Percentiles rank a stretch among this genome's conserved stretches.
These are phyloP conservation scores for Pyrus communis DNA, from an alignment of 306 rosid species.

Conservation along the genomic window DNA sequence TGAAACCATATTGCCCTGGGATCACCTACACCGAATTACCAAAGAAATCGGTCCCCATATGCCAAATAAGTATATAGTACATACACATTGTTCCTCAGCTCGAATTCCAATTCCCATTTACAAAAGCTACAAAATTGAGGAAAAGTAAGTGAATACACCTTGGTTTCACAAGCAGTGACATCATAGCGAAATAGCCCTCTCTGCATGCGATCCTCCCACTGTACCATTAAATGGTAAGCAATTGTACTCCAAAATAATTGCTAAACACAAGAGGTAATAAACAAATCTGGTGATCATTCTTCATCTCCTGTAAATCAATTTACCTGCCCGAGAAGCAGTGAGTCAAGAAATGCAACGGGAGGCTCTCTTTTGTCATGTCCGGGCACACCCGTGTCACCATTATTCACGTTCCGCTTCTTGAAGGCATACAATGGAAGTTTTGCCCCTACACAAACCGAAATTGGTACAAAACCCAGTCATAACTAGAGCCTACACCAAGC, in stretches of 20 bases:
- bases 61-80: neutral
- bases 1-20: slow-evolving; percentile 75
- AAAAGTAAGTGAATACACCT: slow-evolving; percentile 35
- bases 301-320: neutral
- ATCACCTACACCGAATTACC: slow-evolving; percentile 51
- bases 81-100: neutral
- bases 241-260: slow-evolving; percentile 7
- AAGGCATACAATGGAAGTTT: slow-evolving; percentile 86
- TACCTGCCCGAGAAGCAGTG: slow-evolving; percentile 91
- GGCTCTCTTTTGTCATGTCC: slow-evolving; percentile 38
- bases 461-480: neutral
- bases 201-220: slow-evolving; percentile 98
- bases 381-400: slow-evolving; percentile 19
- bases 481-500: neutral
- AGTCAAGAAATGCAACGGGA: slow-evolving; percentile 70
- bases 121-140: neutral
- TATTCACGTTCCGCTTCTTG: slow-evolving; percentile 32
- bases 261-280: neutral
- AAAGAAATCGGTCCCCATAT: slow-evolving; percentile 3
- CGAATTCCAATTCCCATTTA: neutral
- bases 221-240: slow-evolving; percentile 1
- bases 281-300: neutral
- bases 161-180: slow-evolving; percentile 89
- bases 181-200: slow-evolving; percentile 88
- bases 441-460: slow-evolving; percentile 49